Base-by-base conservation (phyloP, 192 early-diverging fungal species). In the Dimargaris cristalligena region DNA sequence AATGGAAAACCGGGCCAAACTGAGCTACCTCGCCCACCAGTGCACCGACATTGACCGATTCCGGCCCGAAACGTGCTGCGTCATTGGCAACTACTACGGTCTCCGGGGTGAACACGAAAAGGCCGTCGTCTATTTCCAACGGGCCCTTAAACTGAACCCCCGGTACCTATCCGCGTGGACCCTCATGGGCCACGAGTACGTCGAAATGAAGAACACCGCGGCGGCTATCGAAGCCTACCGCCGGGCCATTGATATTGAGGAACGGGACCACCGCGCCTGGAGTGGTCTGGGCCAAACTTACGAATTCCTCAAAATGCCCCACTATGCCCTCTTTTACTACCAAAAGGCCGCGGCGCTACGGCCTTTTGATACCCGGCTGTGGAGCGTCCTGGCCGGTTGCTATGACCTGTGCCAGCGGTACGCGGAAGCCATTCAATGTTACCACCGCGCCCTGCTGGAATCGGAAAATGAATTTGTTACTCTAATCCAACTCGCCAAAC, bases 111-210 rank as follows among this genome's bases (percentile, higher is more conserved):
- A 99, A 56, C 81, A 84, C 54, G 83, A 83, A 52, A 86, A 90
- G 66, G 90, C 95, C 0, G 77, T 95, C 4, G 74, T 82, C 22
- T 91, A 86, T 60, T 93, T 97, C 62, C 82, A 83, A 67, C 73
- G 83, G 8, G 93, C 93, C 0, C 62, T 94, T 14, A 75, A 87
- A 68, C 74, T 99, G 51, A 79, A 93, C 63, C 71, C 77, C 16
- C 74, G 74, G 54, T 90, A 88, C 61, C 65, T 80, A 26, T 69
- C 81, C 2, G 88, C 89, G 1, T 94, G 92, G 88, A 93, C 89
- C 0, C 73, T 99, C 58, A 75, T 98, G 75, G 95, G 93, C 1
- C 92, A 97, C 63, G 90, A 94, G 67, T 95, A 90, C 61, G 71
- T 98, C 33, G 92, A 98, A 65, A 60, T 92, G 62, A 92, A 92